These are phyloP conservation scores for Perilla frutescens DNA, from an alignment of 257 asterid species.

Conservation along the genomic window DNA sequence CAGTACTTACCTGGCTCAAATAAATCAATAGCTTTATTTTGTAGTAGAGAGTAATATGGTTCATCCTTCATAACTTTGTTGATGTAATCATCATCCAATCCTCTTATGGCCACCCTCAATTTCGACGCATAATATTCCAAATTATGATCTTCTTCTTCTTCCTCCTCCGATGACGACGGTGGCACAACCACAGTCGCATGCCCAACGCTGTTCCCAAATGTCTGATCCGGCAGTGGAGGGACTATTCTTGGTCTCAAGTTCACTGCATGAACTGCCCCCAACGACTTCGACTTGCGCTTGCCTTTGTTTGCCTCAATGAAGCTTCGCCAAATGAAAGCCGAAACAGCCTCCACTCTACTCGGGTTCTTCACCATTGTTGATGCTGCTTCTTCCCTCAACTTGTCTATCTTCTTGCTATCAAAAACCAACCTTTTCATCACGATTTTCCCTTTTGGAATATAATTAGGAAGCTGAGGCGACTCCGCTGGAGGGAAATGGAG, in stretches of 20 bases:
- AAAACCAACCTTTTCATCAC: too few relatives aligned
- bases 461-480: too few relatives aligned
- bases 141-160: neutral
- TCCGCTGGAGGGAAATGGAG: too few relatives aligned
- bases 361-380: slow-evolving; percentile 3
- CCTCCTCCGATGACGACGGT: too few relatives aligned
- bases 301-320: neutral
- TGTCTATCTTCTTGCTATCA: too few relatives aligned
- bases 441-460: too few relatives aligned
- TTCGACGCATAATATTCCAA: neutral
- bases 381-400: neutral
- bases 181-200: neutral
- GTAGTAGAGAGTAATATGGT: too few relatives aligned
- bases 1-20: neutral
- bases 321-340: neutral
- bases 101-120: neutral
- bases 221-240: neutral
- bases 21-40: neutral
- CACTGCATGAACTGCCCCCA: too few relatives aligned
- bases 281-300: neutral
- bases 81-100: neutral
- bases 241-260: too few relatives aligned
- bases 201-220: neutral
- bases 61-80: neutral
- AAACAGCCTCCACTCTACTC: slow-evolving; percentile 1